Conservation (phyloP, 163 green algal species). For the Prototheca stagnorum region DNA sequence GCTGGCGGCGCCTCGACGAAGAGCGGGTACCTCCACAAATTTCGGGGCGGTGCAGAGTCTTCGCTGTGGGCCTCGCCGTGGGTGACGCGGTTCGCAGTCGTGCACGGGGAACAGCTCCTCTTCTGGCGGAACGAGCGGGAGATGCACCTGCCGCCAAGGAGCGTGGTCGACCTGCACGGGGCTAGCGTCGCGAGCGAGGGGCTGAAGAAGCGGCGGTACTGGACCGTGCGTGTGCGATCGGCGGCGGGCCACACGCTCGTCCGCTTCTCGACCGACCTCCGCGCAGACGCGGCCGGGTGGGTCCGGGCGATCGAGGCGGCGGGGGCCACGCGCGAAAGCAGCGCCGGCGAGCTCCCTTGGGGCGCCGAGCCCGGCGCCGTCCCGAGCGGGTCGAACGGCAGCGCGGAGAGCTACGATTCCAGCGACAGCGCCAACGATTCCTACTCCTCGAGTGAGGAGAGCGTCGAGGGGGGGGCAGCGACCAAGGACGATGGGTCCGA, state of each 20-base stretch:
- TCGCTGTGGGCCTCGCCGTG: conserved; percentile 20
- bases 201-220: conserved; percentile 20
- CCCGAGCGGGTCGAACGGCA: no score
- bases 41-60: conserved; percentile 12
- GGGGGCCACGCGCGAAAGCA: conserved; percentile 9
- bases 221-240: conserved; percentile 26
- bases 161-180: conserved; percentile 34
- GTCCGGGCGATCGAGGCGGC: conserved; percentile 29
- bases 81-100: conserved; percentile 20
- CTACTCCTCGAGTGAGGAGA: no score
- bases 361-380: no score
- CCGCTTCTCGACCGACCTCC: conserved; percentile 25
- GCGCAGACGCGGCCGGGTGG: conserved; percentile 27
- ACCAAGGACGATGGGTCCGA: no score
- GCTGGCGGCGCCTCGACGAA: conserved; percentile 5
- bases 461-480: no score
- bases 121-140: conserved; percentile 46
- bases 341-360: not conserved
- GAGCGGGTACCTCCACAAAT: conserved; percentile 28
- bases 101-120: conserved; percentile 12
- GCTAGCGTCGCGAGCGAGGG: conserved; percentile 30
- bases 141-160: conserved; percentile 30
- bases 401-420: no score
- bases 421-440: no score
- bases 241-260: conserved; percentile 15